Evolutionary conservation across 495 filamentous ascomycete genomes (phyloP).

Genomic region (Penicillium bovifimosum): DNA sequence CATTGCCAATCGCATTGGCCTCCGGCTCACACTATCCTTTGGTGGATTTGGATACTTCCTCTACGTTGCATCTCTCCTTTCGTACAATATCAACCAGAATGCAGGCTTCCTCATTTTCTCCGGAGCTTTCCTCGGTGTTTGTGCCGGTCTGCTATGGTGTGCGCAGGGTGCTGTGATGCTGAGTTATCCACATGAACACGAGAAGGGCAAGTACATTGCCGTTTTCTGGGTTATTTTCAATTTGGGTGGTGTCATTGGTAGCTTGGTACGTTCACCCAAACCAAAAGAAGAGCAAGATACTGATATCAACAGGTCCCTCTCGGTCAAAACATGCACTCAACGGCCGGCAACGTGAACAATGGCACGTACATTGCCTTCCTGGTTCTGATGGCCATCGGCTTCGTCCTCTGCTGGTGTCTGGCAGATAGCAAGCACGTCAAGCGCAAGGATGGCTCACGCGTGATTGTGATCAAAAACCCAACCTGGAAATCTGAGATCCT

Average conservation of each 20-base stretch:
- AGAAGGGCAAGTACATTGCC: slow-evolving; percentile 85
- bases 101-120: slow-evolving; percentile 53
- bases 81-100: slow-evolving; percentile 73
- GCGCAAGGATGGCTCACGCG: slow-evolving; percentile 73
- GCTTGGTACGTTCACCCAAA: slow-evolving; percentile 49
- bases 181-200: slow-evolving; percentile 75
- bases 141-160: slow-evolving; percentile 83
- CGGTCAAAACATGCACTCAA: slow-evolving; percentile 67
- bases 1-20: slow-evolving; percentile 69
- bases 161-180: slow-evolving; percentile 96
- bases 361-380: slow-evolving; percentile 92
- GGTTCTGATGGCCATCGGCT: slow-evolving; percentile 75
- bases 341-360: slow-evolving; percentile 59
- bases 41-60: slow-evolving; percentile 85
- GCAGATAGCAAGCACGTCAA: slow-evolving; percentile 70
- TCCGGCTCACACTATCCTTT: slow-evolving; percentile 65
- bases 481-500: slow-evolving; percentile 72
- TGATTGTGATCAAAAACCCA: slow-evolving; percentile 84
- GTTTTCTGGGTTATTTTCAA: slow-evolving; percentile 98
- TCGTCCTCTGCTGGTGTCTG: slow-evolving; percentile 64
- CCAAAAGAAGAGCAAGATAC: not conserved
- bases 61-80: slow-evolving; percentile 72
- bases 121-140: slow-evolving; percentile 59
- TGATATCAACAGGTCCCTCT: slow-evolving; percentile 57
- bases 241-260: slow-evolving; percentile 83